Evolutionary conservation across 768 basidiomycete genomes (phyloP).

Genomic region (Phanerodontia chrysosporium): DNA sequence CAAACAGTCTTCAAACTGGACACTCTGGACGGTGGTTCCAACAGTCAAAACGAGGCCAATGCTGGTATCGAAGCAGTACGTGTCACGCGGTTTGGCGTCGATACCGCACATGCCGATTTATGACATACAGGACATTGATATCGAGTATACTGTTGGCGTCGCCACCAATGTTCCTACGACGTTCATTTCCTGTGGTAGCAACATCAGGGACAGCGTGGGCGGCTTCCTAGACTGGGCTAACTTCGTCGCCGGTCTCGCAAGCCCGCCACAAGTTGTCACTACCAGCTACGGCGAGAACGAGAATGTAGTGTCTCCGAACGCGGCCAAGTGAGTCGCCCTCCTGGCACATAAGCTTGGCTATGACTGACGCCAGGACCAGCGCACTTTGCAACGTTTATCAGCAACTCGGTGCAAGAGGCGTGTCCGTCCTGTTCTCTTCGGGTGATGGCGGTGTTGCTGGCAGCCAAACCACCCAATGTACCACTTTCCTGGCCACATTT

Average conservation of each 20-base stretch:
- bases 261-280: constrained; percentile 28
- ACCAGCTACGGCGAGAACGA: constrained; percentile 33
- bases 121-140: constrained; percentile 32
- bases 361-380: constrained; percentile 11
- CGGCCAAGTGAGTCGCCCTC: constrained; percentile 23
- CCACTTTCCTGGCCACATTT: constrained; percentile 31
- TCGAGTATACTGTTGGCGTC: constrained; percentile 33
- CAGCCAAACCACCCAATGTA: constrained; percentile 23
- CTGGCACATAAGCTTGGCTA: neutral
- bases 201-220: constrained; percentile 24
- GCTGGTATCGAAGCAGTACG: constrained; percentile 25
- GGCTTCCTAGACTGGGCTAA: constrained; percentile 31
- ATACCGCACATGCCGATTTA: too few species aligned
- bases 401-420: constrained; percentile 33
- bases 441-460: constrained; percentile 36
- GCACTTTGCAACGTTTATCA: constrained; percentile 31
- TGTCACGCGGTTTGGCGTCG: too few species aligned
- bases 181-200: constrained; percentile 31
- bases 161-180: constrained; percentile 26
- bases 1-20: constrained; percentile 20
- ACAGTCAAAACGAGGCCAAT: constrained; percentile 19
- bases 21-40: constrained; percentile 25
- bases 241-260: constrained; percentile 19
- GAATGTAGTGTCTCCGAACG: constrained; percentile 14
- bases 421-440: constrained; percentile 34